Evolutionary conservation across 768 basidiomycete genomes (phyloP).

Genomic region (Piloderma croceum): DNA sequence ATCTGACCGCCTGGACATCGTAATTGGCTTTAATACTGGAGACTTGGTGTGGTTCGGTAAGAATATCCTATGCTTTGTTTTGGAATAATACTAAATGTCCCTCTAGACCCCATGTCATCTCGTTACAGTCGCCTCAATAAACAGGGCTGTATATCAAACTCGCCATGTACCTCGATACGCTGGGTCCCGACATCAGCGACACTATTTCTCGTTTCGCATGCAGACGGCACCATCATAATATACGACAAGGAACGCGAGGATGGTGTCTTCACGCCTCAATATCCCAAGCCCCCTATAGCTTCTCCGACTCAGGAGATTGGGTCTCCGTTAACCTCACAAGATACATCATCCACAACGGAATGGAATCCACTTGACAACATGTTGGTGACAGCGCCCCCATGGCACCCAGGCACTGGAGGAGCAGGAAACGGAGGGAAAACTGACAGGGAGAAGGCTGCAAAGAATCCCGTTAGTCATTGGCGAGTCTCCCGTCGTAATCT

Average conservation of each 20-base stretch:
- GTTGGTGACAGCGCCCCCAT: slow-evolving; percentile 78
- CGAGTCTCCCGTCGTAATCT: slow-evolving; percentile 65
- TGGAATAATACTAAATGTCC: slow-evolving; percentile 5
- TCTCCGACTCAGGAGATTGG: slow-evolving; percentile 23
- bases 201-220: slow-evolving; percentile 82
- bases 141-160: slow-evolving; percentile 72
- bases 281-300: slow-evolving; percentile 35
- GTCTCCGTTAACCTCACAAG: slow-evolving; percentile 24
- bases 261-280: slow-evolving; percentile 61
- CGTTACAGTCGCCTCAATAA: slow-evolving; percentile 56
- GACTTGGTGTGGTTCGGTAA: slow-evolving; percentile 93
- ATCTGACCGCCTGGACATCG: slow-evolving; percentile 73
- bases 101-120: slow-evolving; percentile 67
- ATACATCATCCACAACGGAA: slow-evolving; percentile 31
- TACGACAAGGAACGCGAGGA: slow-evolving; percentile 92
- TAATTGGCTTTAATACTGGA: slow-evolving; percentile 92
- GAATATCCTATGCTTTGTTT: slow-evolving; percentile 13
- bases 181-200: slow-evolving; percentile 82
- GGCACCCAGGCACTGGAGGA: slow-evolving; percentile 52
- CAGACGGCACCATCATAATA: slow-evolving; percentile 82
- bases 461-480: slow-evolving; percentile 93
- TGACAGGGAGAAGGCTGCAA: slow-evolving; percentile 68
- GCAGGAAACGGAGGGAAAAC: slow-evolving; percentile 26
- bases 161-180: slow-evolving; percentile 81
- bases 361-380: slow-evolving; percentile 79